phyloP scores from a whole-genome alignment of 2,329 filamentous ascomycete species.

The Aureobasidium sp. region DNA sequence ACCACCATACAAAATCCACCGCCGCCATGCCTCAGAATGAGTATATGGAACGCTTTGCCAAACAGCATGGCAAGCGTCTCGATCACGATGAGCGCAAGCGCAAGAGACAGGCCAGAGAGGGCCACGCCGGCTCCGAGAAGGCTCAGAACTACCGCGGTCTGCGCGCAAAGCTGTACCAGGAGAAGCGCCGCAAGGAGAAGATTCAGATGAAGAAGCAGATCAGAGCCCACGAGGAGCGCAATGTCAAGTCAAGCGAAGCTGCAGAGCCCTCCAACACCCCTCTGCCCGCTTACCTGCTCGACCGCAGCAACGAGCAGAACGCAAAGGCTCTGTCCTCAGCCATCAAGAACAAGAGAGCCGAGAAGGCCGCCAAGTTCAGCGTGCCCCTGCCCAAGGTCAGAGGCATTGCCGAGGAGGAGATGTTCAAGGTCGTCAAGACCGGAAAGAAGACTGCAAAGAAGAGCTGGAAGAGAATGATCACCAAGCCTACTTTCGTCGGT shows the following conservation, averaged over 20 bases:
- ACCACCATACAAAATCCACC: slow-evolving; percentile 15
- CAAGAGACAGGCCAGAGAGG: slow-evolving; percentile 82
- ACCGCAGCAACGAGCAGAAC: slow-evolving; percentile 63
- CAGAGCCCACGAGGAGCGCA: slow-evolving; percentile 90
- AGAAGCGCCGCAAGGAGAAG: slow-evolving; percentile 95
- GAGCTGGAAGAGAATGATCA: slow-evolving; percentile 64
- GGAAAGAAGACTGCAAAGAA: slow-evolving; percentile 92
- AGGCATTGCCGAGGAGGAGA: slow-evolving; percentile 88
- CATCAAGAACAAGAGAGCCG: slow-evolving; percentile 91
- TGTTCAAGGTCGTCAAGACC: slow-evolving; percentile 95
- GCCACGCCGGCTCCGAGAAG: slow-evolving; percentile 79
- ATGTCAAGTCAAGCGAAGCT: slow-evolving; percentile 77
- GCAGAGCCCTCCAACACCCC: slow-evolving; percentile 74
- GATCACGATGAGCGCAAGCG: slow-evolving; percentile 85
- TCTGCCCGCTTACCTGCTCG: slow-evolving; percentile 86
- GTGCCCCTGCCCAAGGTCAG: slow-evolving; percentile 92
- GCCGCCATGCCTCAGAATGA: slow-evolving; percentile 68
- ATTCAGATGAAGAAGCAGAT: slow-evolving; percentile 96
- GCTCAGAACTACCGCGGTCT: slow-evolving; percentile 90
- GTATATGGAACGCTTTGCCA: slow-evolving; percentile 67
- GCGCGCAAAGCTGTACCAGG: slow-evolving; percentile 84
- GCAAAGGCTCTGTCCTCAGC: slow-evolving; percentile 72
- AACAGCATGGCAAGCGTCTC: slow-evolving; percentile 50
- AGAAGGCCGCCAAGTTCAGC: slow-evolving; percentile 88
- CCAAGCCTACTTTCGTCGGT: slow-evolving; percentile 79